Evolutionary conservation across 2,329 filamentous ascomycete genomes (phyloP), one percentile per base, ranked within the genome.

Genomic region (Zarea fungicola): DNA sequence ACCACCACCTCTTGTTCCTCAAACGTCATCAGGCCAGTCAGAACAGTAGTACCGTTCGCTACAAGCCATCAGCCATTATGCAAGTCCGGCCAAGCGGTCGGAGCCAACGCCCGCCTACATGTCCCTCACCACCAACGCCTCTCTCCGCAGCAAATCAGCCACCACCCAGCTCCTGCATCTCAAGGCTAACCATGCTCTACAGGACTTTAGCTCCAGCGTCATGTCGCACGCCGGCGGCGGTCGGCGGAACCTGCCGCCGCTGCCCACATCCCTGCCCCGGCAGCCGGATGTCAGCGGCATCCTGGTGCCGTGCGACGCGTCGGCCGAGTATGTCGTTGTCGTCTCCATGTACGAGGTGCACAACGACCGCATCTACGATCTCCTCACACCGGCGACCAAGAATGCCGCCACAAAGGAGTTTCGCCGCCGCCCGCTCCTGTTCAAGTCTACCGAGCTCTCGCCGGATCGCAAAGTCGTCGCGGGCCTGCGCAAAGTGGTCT

Each of bases 341-440:
- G 77, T 99, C 19, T 96, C 90, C 47, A 99, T 99, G 91, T 97
- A 97, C 67, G 93, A 99, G 66, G 92, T 99, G 1, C 96, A 99
- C 72, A 99, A 99, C 62, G 92, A 99, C 68, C 84, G 91, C 29
- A 97, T 99, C 56, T 97, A 95, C 64, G 93, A 99, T 60, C 81
- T 99, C 0, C 74, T 99, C 1, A 87, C 85, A 0, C 79, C 81
- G 0, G 77, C 80, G 3, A 68, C 74, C 19, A 78, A 78, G 53
- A 75, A 75, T 0, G 77, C 77, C 29, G 75, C 76, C 5, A 84
- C 81, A 3, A 89, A 88, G 58, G 84, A 89, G 51, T 75, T 77
- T 55, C 77, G 84, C 43, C 83, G 93, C n/a, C 81, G 91, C 23
- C 84, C 89, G 0, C 71, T 99, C 2, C 74, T 96, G 0, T 99